A percentile compares a stretch with the other conserved stretches of the same genome.
These are phyloP conservation scores for Sporothrix humicola DNA, from an alignment of 2,329 filamentous ascomycete species.

Conservation along the genomic window DNA sequence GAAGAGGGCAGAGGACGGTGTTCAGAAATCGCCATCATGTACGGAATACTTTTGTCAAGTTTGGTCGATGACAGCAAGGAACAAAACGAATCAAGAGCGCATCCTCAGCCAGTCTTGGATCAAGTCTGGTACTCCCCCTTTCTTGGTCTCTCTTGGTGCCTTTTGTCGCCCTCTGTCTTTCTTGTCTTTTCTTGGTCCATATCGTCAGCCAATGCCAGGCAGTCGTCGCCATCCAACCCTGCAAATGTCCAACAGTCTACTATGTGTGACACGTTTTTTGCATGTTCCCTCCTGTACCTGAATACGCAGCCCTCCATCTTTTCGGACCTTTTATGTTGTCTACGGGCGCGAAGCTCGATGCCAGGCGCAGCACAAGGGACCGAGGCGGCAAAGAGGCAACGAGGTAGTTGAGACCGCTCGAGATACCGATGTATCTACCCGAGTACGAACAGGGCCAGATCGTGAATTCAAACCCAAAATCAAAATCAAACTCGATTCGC, in stretches of 20 bases:
- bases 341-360: slow-evolving; percentile 1
- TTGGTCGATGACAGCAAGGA: slow-evolving; percentile 5
- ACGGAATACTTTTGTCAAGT: not conserved
- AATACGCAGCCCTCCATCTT: not conserved
- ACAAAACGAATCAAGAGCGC: slow-evolving; percentile 16
- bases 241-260: slow-evolving; percentile 25
- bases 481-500: not conserved
- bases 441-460: not conserved
- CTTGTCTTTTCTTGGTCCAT: not conserved
- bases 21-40: slow-evolving; percentile 12
- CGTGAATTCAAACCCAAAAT: not conserved
- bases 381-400: not conserved
- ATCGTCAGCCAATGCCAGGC: slow-evolving; percentile 5
- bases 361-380: not conserved
- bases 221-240: not conserved
- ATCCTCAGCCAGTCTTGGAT: not conserved
- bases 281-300: not conserved
- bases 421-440: too few species aligned
- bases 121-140: slow-evolving; percentile 21
- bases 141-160: not conserved
- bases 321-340: slow-evolving; percentile 23
- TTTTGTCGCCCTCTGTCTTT: too few species aligned
- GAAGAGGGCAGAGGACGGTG: too few species aligned
- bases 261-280: slow-evolving; percentile 22
- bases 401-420: not conserved